Conservation (phyloP, 2,329 filamentous ascomycete genomes). For the Hypoxylon sp. region DNA sequence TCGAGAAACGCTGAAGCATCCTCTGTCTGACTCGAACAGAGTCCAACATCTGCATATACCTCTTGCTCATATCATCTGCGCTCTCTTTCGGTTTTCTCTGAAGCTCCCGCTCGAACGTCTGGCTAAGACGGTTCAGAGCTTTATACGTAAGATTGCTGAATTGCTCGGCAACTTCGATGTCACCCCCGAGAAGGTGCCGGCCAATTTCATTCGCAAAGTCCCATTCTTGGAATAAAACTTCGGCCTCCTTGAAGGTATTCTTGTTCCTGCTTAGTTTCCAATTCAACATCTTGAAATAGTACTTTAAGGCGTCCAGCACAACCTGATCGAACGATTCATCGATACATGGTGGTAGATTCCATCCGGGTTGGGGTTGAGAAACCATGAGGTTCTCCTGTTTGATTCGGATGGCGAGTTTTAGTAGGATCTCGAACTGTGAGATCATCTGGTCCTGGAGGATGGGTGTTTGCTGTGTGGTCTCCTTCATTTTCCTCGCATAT, state of each 20-base stretch:
- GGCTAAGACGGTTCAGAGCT: slow-evolving; percentile 84
- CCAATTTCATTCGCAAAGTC: slow-evolving; percentile 95
- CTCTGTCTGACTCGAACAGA: slow-evolving; percentile 95
- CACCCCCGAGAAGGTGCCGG: slow-evolving; percentile 87
- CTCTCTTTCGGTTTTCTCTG: slow-evolving; percentile 85
- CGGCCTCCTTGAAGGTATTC: slow-evolving; percentile 98
- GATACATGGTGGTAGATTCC: slow-evolving; percentile 95
- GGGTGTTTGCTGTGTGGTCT: slow-evolving; percentile 87
- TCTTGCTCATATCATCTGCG: slow-evolving; percentile 89
- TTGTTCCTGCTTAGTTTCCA: slow-evolving; percentile 98
- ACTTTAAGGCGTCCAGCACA: slow-evolving; percentile 90
- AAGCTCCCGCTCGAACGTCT: slow-evolving; percentile 91
- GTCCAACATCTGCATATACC: slow-evolving; percentile 94
- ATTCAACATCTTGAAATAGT: slow-evolving; percentile 98
- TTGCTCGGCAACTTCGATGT: slow-evolving; percentile 96
- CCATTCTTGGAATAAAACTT: slow-evolving; percentile 97
- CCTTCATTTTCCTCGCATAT: slow-evolving; percentile 95
- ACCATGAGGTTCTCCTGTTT: slow-evolving; percentile 88
- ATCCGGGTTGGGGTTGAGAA: slow-evolving; percentile 86
- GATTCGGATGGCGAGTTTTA: slow-evolving; percentile 90
- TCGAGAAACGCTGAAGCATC: slow-evolving; percentile 94
- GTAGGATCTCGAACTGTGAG: slow-evolving; percentile 89
- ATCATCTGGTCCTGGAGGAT: slow-evolving; percentile 99
- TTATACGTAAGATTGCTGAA: slow-evolving; percentile 95
- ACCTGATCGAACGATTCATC: slow-evolving; percentile 95